phyloP scores from a whole-genome alignment of 352 stramenopile species.

The Pythium folliculosum region DNA sequence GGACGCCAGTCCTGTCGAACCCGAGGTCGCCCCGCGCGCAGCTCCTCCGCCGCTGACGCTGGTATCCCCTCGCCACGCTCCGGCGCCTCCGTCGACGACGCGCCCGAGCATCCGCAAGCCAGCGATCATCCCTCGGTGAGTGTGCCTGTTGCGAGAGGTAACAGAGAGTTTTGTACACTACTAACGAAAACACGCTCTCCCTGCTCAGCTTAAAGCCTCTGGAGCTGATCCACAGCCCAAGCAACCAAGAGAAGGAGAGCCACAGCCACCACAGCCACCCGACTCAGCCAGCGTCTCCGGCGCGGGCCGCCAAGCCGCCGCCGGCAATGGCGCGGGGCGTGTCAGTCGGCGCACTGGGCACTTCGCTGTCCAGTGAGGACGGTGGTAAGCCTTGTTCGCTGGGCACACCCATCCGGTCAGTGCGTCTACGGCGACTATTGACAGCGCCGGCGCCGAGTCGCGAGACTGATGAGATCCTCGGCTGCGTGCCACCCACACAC shows the following conservation, averaged over 20 bases:
- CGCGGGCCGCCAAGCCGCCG: background rate
- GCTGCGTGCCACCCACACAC: background rate
- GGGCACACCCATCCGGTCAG: slow-evolving; percentile 35
- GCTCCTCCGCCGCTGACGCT: background rate
- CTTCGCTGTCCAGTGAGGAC: slow-evolving; percentile 25
- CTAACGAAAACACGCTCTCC: too few species aligned
- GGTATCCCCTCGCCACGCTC: background rate
- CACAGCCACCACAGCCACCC: background rate
- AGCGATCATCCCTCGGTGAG: background rate
- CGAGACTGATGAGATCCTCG: slow-evolving; percentile 27
- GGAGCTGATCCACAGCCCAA: slow-evolving; percentile 25
- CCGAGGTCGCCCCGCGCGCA: background rate
- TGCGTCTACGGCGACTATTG: slow-evolving; percentile 43
- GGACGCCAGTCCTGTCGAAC: background rate
- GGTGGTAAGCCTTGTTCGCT: slow-evolving; percentile 21
- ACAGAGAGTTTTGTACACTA: too few species aligned
- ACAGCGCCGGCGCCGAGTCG: slow-evolving; percentile 37
- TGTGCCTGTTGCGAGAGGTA: background rate
- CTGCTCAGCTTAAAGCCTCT: slow-evolving; percentile 43
- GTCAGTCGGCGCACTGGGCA: slow-evolving; percentile 27
- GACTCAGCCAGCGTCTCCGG: background rate
- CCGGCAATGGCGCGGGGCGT: slow-evolving; percentile 16
- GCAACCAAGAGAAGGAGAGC: slow-evolving; percentile 21
- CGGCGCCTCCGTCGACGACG: background rate
- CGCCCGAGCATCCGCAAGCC: slow-evolving; percentile 7